Evolutionary conservation across 208 protist species (phyloP).

Genomic region (Blastocrithidia nonstop): DNA sequence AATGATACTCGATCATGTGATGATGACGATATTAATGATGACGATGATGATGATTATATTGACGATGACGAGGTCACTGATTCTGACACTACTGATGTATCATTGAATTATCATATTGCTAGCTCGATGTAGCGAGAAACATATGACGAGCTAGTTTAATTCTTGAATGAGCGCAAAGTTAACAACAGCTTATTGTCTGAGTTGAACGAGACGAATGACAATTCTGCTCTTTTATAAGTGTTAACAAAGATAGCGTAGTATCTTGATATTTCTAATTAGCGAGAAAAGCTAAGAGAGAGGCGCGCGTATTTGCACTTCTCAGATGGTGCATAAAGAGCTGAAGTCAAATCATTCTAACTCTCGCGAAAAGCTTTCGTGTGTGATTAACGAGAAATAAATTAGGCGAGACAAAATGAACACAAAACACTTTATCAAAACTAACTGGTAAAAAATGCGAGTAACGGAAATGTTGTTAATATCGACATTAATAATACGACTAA

Average conservation of each 20-base stretch:
- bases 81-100: constrained; percentile 49
- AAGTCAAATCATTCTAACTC: no score
- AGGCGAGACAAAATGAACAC: no score
- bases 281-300: constrained; percentile 46
- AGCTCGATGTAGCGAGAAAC: constrained; percentile 36
- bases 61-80: constrained; percentile 12
- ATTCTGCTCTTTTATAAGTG: no score
- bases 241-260: constrained; percentile 56
- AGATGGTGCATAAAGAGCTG: not conserved
- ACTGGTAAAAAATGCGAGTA: not conserved
- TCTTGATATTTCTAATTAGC: constrained; percentile 66
- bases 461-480: no score
- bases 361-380: no score
- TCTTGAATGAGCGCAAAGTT: no score
- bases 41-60: constrained; percentile 17
- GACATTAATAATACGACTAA: no score
- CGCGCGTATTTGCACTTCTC: constrained; percentile 5
- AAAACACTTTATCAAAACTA: not conserved
- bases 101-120: constrained; percentile 60
- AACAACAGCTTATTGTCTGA: no score
- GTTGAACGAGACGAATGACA: no score
- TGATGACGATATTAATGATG: no score
- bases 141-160: constrained; percentile 41
- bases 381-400: not conserved
- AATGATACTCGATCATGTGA: no score